These are phyloP conservation scores for Lasiodiplodia sp. DNA, from an alignment of 2,329 filamentous ascomycete species.

Conservation along the genomic window DNA sequence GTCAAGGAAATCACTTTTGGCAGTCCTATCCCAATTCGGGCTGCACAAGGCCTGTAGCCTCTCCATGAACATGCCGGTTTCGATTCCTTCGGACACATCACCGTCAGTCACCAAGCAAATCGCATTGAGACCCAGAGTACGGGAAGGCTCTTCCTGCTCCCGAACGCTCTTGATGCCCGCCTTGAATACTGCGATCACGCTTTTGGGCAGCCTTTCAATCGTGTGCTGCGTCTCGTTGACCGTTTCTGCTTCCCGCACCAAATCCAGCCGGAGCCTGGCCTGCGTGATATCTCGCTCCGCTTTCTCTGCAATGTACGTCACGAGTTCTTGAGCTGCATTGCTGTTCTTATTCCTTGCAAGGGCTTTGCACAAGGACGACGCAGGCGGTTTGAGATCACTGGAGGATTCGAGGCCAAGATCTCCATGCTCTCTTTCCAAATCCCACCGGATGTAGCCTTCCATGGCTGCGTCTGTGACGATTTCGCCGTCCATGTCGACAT, in stretches of 20 bases:
- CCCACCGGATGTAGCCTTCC: neutral
- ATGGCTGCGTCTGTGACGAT: neutral
- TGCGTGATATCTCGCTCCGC: neutral
- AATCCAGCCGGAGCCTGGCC: neutral
- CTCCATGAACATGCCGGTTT: neutral
- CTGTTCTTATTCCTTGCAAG: neutral
- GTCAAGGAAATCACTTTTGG: neutral
- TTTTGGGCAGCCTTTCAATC: neutral
- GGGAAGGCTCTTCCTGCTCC: neutral
- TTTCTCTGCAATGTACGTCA: neutral
- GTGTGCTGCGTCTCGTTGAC: neutral
- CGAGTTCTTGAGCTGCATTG: neutral
- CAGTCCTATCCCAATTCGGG: no score
- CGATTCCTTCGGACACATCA: neutral
- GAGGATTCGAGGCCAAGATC: neutral
- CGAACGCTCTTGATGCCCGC: neutral
- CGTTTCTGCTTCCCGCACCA: neutral
- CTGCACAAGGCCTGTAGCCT: neutral
- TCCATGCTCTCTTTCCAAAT: neutral
- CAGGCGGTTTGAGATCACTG: neutral
- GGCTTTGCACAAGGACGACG: neutral
- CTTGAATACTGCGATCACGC: neutral
- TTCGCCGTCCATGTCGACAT: neutral
- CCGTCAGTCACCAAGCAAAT: neutral
- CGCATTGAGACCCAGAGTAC: neutral